phyloP scores from a whole-genome alignment of 2,329 filamentous ascomycete genomes.

The Monascus ruber region DNA sequence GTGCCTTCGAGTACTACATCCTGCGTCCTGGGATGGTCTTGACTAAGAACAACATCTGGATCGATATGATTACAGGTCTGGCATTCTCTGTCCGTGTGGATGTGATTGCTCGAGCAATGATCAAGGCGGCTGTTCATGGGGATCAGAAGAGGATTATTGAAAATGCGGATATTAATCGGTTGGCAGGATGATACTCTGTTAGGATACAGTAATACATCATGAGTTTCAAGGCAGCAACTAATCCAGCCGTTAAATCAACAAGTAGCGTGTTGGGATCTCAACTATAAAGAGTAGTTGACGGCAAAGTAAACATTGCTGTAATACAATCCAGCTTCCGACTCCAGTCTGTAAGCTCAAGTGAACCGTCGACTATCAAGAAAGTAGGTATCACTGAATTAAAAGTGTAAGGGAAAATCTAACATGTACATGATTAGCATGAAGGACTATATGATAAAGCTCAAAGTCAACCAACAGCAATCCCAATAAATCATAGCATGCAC shows the following conservation, averaged over 20 bases:
- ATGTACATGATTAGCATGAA: not conserved
- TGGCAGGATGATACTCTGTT: not conserved
- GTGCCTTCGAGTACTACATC: conserved; percentile 9
- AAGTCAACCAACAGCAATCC: conserved; percentile 2
- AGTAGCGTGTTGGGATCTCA: too few species aligned
- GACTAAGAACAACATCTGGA: conserved; percentile 2
- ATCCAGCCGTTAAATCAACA: too few species aligned
- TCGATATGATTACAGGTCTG: conserved; percentile 4
- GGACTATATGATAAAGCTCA: not conserved
- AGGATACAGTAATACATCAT: too few species aligned
- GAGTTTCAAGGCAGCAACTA: too few species aligned
- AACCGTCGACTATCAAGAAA: not conserved
- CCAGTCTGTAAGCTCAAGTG: too few species aligned
- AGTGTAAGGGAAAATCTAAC: conserved; percentile 1
- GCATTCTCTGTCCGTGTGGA: conserved; percentile 8
- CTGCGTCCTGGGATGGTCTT: conserved; percentile 10
- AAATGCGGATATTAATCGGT: conserved; percentile 2
- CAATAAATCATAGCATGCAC: conserved; percentile 9
- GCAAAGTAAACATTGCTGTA: too few species aligned
- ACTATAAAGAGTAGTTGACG: too few species aligned
- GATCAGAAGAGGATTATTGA: conserved; percentile 5
- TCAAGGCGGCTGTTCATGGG: conserved; percentile 8
- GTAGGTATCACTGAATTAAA: conserved; percentile 3
- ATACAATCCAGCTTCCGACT: too few species aligned
- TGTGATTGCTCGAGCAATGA: conserved; percentile 5